Base-by-base conservation (phyloP, 257 asterid species). In the Plectranthus barbatus region DNA sequence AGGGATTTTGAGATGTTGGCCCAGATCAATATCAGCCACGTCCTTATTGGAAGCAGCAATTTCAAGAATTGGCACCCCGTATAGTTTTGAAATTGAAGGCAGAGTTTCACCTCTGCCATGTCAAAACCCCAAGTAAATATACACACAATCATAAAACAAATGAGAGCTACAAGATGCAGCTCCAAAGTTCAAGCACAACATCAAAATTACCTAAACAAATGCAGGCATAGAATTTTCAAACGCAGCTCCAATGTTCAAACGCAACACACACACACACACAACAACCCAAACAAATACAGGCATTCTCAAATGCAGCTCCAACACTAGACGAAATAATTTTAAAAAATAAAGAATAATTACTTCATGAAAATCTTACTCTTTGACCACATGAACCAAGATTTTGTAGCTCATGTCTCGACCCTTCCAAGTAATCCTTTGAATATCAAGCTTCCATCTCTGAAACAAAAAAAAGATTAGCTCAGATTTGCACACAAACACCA, bases 361-460 rank as follows among this genome's bases (percentile, higher is more conserved):
- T 7, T 29, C 29, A 20, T 17, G 37, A 51, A 45, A 67, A 60
- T 60, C 51, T 72, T 69, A 85, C 89, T 80, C 76, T 78, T 80
- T 85, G 54, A 85, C 86, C 56, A 74, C 81, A 76, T 85, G 93
- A 70, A 72, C 73, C 80, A 68, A 61, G 62, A 56, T 37, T 67
- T 68, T 67, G 75, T 74, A 79, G 68, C 71, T 67, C 57, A 59
- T 44, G 21, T 48, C 46, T 52, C 31, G 74, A 42, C 78, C 76
- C 26, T 70, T 85, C 77, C 83, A 67, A 60, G 78, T 49, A 49
- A 77, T 58, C 75, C 78, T 77, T 39, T 71, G 80, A 55, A 84
- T 59, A 29, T 77, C 69, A 66, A 75, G 72, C 72, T 79, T 84
- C 68, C 81, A 78, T 60, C 68, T 67, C 86, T 79, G 74, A n/a